Evolutionary conservation across 75 land plant genomes (phyloP).

Genomic region (Sequoia sempervirens): DNA sequence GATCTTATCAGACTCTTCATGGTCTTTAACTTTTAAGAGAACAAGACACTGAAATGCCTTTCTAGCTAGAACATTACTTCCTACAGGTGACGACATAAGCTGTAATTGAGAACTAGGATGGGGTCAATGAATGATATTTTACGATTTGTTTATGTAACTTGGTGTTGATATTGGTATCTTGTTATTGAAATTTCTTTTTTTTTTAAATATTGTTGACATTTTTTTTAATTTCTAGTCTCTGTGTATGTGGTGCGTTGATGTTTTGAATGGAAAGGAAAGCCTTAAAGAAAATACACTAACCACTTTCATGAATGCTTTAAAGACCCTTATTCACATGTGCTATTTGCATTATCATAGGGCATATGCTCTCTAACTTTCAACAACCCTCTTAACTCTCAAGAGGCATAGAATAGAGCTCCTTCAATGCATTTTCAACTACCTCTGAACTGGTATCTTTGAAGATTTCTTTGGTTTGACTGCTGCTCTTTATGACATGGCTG

Average conservation of each 20-base stretch:
- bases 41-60: not conserved
- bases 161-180: not conserved
- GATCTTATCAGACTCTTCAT: not conserved
- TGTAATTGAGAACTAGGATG: not conserved
- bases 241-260: not conserved
- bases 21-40: slow-evolving; percentile 6
- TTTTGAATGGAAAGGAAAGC: not conserved
- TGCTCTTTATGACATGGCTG: too few species aligned
- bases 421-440: too few species aligned
- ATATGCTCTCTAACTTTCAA: too few species aligned
- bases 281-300: not conserved
- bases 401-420: too few species aligned
- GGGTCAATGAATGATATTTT: not conserved
- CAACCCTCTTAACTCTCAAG: too few species aligned
- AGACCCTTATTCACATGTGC: too few species aligned
- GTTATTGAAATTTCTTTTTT: not conserved
- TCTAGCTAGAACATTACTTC: not conserved
- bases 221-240: not conserved
- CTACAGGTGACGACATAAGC: not conserved
- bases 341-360: too few species aligned
- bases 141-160: not conserved
- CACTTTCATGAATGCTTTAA: too few species aligned
- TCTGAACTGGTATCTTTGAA: too few species aligned
- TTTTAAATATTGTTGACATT: not conserved
- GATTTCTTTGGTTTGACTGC: too few species aligned